Conservation (phyloP, 306 rosid species). For the Citrullus amarus region DNA sequence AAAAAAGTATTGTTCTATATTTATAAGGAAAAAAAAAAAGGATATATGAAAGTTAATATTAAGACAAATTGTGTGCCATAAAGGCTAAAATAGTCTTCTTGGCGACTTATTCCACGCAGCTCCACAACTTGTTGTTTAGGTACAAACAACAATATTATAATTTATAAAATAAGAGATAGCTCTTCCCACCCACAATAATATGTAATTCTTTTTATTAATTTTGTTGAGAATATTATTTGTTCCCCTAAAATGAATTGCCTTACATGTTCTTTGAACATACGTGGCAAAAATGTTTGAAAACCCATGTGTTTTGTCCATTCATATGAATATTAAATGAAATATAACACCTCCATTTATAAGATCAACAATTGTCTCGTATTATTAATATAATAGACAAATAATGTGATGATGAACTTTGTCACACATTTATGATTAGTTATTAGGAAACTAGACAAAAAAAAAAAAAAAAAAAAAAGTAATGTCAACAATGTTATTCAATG, state of each 20-base stretch:
- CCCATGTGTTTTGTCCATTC: neutral
- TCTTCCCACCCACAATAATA: neutral
- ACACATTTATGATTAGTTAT: neutral
- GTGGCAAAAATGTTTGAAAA: neutral
- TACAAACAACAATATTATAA: neutral
- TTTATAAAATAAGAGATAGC: neutral
- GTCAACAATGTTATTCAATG: neutral
- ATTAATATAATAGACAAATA: neutral
- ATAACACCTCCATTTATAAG: neutral
- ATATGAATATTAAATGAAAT: neutral
- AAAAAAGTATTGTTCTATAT: too few species aligned
- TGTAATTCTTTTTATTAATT: neutral
- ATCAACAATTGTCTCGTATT: neutral
- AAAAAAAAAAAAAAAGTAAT: neutral
- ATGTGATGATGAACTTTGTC: neutral
- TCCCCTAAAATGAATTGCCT: neutral
- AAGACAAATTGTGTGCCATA: neutral
- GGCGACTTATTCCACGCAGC: slow-evolving; percentile 5
- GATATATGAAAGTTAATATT: neutral
- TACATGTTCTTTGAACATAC: neutral
- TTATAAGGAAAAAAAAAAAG: too few species aligned
- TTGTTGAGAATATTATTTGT: neutral
- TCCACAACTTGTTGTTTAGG: slow-evolving; percentile 6
- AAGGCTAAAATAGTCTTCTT: neutral
- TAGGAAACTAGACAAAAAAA: neutral